Percentiles rank a stretch among this genome's conserved stretches.
These are phyloP conservation scores for Chlorella sp. DNA, from an alignment of 139 green algal genomes.

Conservation along the genomic window DNA sequence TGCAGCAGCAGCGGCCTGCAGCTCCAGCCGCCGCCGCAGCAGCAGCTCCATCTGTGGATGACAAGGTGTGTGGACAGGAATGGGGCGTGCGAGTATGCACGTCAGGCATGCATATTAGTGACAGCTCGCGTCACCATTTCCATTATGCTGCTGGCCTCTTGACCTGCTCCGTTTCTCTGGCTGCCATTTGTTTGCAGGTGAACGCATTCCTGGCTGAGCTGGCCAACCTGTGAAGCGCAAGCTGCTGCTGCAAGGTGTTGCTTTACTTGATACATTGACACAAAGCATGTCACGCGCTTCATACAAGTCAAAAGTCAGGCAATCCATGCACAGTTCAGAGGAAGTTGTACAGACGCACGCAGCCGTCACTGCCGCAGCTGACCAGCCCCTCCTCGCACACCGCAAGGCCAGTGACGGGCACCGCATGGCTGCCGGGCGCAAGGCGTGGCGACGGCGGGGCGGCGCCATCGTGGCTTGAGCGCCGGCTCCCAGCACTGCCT, in stretches of 20 bases:
- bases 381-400: constrained; percentile 61
- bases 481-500: not conserved
- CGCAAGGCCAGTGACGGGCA: constrained; percentile 53
- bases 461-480: not conserved
- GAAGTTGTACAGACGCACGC: constrained; percentile 60
- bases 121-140: no score
- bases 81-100: no score
- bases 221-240: not conserved
- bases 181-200: not conserved
- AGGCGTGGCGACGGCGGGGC: not conserved
- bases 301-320: not conserved
- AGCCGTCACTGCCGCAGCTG: constrained; percentile 63
- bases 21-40: not conserved
- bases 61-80: not conserved
- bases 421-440: not conserved
- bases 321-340: not conserved
- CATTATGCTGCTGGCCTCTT: no score
- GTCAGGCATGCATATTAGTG: no score
- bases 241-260: not conserved
- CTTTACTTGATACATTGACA: not conserved
- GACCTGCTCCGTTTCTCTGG: no score
- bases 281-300: no score
- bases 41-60: constrained; percentile 11
- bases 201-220: constrained; percentile 11
- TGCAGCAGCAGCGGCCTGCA: not conserved